A percentile compares a stretch with the other conserved stretches of the same genome.
Evolutionary conservation across 805 yeast genomes (phyloP).

Genomic region (Diddensiella caesifluorescens): DNA sequence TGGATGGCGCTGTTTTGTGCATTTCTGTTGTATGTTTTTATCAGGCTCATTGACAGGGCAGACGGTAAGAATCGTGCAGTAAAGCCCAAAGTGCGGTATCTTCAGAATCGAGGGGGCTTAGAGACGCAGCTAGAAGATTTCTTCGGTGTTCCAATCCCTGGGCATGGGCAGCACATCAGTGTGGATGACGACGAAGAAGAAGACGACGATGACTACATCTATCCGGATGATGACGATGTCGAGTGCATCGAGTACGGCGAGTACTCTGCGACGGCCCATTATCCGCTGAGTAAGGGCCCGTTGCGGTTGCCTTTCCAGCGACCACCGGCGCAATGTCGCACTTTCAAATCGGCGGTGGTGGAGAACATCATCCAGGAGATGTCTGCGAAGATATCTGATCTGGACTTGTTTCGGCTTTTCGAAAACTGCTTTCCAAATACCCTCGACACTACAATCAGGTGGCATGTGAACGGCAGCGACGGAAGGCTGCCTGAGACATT

Average conservation of each 20-base stretch:
- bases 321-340: conserved; percentile 67
- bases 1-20: background rate
- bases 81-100: too few relatives aligned
- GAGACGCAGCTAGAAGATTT: too few relatives aligned
- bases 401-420: conserved; percentile 65
- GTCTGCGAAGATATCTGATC: conserved; percentile 45
- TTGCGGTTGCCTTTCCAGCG: conserved; percentile 64
- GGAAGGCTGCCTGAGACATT: conserved; percentile 51
- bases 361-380: conserved; percentile 56
- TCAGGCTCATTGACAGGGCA: background rate
- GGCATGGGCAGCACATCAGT: too few relatives aligned
- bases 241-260: conserved; percentile 59
- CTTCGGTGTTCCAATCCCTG: too few relatives aligned
- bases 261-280: conserved; percentile 51
- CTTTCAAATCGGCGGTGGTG: conserved; percentile 57
- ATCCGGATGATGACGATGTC: background rate
- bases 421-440: conserved; percentile 87
- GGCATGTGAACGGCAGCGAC: conserved; percentile 43
- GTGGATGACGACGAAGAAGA: conserved; percentile 7
- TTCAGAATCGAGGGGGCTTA: too few relatives aligned
- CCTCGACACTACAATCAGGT: conserved; percentile 76
- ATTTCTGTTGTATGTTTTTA: conserved; percentile 1
- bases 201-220: conserved; percentile 2
- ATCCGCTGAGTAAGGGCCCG: conserved; percentile 55
- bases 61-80: too few relatives aligned